Evolutionary conservation across 352 stramenopile genomes (phyloP).

Genomic region (Pythium guiyangense): DNA sequence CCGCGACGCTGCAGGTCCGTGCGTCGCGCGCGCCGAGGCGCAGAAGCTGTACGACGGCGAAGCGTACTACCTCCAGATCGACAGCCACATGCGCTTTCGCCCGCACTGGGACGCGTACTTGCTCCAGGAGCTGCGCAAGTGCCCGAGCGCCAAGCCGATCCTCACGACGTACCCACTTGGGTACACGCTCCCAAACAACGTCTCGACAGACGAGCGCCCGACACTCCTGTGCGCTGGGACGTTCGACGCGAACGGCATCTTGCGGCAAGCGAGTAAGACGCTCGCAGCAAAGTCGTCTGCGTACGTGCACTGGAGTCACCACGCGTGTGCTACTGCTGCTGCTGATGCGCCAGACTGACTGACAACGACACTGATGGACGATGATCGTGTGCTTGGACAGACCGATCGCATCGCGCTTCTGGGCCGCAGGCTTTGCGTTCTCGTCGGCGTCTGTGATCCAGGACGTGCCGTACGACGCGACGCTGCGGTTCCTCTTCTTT

Average conservation of each 20-base stretch:
- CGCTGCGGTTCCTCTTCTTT: conserved; percentile 91
- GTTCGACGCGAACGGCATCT: conserved; percentile 47
- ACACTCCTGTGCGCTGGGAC: conserved; percentile 54
- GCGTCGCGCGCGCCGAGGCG: conserved; percentile 76
- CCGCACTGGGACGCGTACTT: conserved; percentile 89
- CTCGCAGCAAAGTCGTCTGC: conserved; percentile 27
- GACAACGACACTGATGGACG: not conserved
- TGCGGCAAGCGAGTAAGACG: conserved; percentile 59
- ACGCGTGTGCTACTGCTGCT: not conserved
- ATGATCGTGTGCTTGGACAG: conserved; percentile 15
- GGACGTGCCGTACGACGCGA: conserved; percentile 85
- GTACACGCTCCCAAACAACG: conserved; percentile 81
- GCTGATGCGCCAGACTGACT: not conserved
- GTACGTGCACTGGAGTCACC: conserved; percentile 10
- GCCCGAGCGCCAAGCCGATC: conserved; percentile 46
- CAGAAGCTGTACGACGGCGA: conserved; percentile 84
- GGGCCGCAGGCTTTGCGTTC: conserved; percentile 75
- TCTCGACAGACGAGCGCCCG: conserved; percentile 45
- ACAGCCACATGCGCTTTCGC: conserved; percentile 92
- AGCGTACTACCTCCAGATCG: conserved; percentile 92
- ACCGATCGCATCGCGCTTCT: conserved; percentile 56
- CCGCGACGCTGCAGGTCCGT: conserved; percentile 83
- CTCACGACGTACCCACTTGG: conserved; percentile 93
- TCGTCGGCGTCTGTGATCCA: conserved; percentile 37
- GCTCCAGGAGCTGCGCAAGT: conserved; percentile 62